phyloP scores from a whole-genome alignment of 495 filamentous ascomycete genomes.

The Aspergillus nanangensis region DNA sequence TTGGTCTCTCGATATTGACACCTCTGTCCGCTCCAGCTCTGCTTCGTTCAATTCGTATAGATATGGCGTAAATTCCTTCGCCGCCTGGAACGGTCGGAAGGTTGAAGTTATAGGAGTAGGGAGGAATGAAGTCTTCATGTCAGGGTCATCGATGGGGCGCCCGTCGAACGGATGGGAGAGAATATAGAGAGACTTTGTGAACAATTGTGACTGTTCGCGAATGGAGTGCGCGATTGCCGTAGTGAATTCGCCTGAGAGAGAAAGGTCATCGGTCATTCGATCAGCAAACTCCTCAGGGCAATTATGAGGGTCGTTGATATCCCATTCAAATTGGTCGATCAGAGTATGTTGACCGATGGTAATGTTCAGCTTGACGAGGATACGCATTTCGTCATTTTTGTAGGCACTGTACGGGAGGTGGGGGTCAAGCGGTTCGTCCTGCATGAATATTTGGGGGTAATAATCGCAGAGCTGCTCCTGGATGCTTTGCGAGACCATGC shows the following conservation, averaged over 20 bases:
- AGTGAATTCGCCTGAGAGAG: conserved; percentile 90
- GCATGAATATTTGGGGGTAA: conserved; percentile 82
- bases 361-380: conserved; percentile 92
- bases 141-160: conserved; percentile 84
- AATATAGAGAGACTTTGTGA: conserved; percentile 89
- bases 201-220: conserved; percentile 89
- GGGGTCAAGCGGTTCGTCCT: conserved; percentile 87
- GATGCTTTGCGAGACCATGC: conserved; percentile 75
- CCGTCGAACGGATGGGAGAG: conserved; percentile 94
- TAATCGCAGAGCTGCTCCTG: conserved; percentile 89
- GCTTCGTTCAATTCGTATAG: conserved; percentile 90
- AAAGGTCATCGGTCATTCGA: conserved; percentile 85
- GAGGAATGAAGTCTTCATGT: conserved; percentile 79
- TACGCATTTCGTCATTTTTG: conserved; percentile 98
- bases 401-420: conserved; percentile 88
- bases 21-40: conserved; percentile 85
- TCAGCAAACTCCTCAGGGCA: conserved; percentile 90
- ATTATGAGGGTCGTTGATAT: conserved; percentile 91
- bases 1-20: conserved; percentile 88
- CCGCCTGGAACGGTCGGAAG: conserved; percentile 83
- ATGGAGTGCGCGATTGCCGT: conserved; percentile 97
- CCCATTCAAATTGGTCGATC: conserved; percentile 98
- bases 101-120: conserved; percentile 76
- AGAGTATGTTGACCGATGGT: conserved; percentile 94
- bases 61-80: conserved; percentile 89